These are phyloP conservation scores for Arthrobotrys iridis DNA, from an alignment of 2,329 filamentous ascomycete species.

Conservation along the genomic window DNA sequence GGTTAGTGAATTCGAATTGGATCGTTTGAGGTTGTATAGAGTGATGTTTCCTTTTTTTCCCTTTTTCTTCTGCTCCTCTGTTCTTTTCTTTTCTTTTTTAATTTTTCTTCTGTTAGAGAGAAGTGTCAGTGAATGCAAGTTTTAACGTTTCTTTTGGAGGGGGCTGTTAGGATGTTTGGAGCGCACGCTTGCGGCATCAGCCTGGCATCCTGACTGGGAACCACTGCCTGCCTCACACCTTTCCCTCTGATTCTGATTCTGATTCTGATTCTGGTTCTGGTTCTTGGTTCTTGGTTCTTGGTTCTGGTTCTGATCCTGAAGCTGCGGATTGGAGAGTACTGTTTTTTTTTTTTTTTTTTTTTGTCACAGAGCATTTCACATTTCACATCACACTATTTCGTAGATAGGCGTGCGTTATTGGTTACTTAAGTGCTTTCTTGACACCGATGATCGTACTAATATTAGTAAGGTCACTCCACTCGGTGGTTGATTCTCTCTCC, in stretches of 20 bases:
- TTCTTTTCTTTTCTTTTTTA: not conserved
- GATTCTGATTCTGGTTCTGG: too few species aligned
- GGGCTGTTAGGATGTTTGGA: constrained; percentile 38
- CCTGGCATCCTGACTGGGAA: constrained; percentile 34
- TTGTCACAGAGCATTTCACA: not conserved
- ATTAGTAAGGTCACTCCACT: too few species aligned
- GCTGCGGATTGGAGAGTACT: constrained; percentile 8
- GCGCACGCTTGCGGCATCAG: constrained; percentile 51
- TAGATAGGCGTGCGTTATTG: too few species aligned
- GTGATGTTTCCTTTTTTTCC: not conserved
- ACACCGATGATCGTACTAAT: too few species aligned
- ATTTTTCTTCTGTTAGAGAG: not conserved
- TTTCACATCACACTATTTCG: not conserved
- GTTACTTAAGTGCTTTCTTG: too few species aligned
- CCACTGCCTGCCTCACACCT: constrained; percentile 24
- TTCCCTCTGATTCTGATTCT: not conserved
- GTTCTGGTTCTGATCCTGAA: not conserved
- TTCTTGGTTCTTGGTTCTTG: too few species aligned
- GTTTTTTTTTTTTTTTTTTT: not conserved
- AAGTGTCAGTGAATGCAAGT: too few species aligned
- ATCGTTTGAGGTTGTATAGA: not conserved
- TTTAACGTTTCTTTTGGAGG: constrained; percentile 17
- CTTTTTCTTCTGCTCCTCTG: not conserved
- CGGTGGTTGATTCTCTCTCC: not conserved
- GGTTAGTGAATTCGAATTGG: too few species aligned